A percentile compares a stretch with the other conserved stretches of the same genome.
Conservation (phyloP, 495 filamentous ascomycete species). For the Sporormia fimetaria region DNA sequence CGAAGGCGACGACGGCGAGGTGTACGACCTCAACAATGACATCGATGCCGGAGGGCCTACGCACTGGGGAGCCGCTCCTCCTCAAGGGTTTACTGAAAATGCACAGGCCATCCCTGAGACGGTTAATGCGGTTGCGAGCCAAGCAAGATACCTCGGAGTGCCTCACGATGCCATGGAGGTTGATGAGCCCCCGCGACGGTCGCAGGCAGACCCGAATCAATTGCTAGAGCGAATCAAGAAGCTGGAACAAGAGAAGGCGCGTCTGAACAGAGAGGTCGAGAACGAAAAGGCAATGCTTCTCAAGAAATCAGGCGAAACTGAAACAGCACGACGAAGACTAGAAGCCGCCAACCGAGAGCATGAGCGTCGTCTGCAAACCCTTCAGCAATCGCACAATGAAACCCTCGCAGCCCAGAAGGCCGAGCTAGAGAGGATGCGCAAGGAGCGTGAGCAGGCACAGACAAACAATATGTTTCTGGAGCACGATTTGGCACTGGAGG, state of each 20-base stretch:
- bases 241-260: conserved; percentile 44
- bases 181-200: conserved; percentile 8
- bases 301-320: conserved; percentile 53
- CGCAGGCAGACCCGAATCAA: conserved; percentile 8
- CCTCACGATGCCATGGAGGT: conserved; percentile 19
- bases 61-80: conserved; percentile 2
- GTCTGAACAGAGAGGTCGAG: conserved; percentile 38
- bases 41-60: not conserved
- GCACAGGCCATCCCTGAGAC: too few relatives aligned
- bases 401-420: conserved; percentile 43
- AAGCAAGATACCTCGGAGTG: not conserved
- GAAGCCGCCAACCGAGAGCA: conserved; percentile 44
- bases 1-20: conserved; percentile 29
- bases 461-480: conserved; percentile 55
- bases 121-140: too few relatives aligned
- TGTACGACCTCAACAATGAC: conserved; percentile 33
- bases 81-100: conserved; percentile 1
- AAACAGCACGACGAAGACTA: conserved; percentile 56
- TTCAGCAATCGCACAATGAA: conserved; percentile 46
- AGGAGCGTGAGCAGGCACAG: conserved; percentile 48
- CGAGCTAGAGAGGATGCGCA: conserved; percentile 45
- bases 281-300: conserved; percentile 40
- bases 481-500: conserved; percentile 52
- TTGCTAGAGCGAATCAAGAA: conserved; percentile 28
- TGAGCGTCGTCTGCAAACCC: conserved; percentile 41